Conservation (phyloP, 345 rosid species). For the Leavenworthia alabamica region DNA sequence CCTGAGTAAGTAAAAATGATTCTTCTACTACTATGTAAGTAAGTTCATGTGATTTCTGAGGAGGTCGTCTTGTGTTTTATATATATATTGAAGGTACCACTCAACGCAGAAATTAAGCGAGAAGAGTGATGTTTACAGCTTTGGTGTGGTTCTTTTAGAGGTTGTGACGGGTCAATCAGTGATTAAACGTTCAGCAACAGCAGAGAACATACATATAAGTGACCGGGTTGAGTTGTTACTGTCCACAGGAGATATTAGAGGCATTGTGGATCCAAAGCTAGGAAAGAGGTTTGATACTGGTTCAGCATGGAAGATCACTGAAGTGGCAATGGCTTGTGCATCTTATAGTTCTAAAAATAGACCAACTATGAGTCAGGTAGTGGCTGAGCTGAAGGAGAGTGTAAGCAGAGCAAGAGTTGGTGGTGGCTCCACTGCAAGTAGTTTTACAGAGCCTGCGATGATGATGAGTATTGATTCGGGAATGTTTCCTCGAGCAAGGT, state of each 20-base stretch:
- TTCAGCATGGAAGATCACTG: slow-evolving; percentile 43
- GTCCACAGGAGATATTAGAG: slow-evolving; percentile 34
- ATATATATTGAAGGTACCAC: slow-evolving; percentile 19
- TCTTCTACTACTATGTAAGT: neutral
- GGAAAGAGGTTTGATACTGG: slow-evolving; percentile 29
- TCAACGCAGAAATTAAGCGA: slow-evolving; percentile 25
- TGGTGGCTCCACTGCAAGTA: slow-evolving; percentile 11
- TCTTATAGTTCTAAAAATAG: slow-evolving; percentile 23
- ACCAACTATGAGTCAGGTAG: slow-evolving; percentile 39
- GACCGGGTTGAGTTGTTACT: slow-evolving; percentile 31
- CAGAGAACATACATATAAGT: slow-evolving; percentile 26
- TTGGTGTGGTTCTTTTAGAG: slow-evolving; percentile 49
- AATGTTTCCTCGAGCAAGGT: slow-evolving; percentile 31
- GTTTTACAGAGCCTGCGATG: slow-evolving; percentile 9
- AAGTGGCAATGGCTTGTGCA: slow-evolving; percentile 43
- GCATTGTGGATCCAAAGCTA: slow-evolving; percentile 44
- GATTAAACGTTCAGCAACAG: slow-evolving; percentile 13
- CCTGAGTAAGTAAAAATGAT: slow-evolving; percentile 43
- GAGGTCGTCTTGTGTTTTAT: no score
- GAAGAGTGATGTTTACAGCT: slow-evolving; percentile 58
- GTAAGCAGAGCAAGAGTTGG: slow-evolving; percentile 9
- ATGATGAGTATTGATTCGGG: neutral
- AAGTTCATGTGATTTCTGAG: neutral
- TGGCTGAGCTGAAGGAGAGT: slow-evolving; percentile 39
- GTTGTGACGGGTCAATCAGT: slow-evolving; percentile 42